A percentile compares a stretch with the other conserved stretches of the same genome.
Conservation (phyloP, 495 filamentous ascomycete genomes). For the Hamigera avellanea region DNA sequence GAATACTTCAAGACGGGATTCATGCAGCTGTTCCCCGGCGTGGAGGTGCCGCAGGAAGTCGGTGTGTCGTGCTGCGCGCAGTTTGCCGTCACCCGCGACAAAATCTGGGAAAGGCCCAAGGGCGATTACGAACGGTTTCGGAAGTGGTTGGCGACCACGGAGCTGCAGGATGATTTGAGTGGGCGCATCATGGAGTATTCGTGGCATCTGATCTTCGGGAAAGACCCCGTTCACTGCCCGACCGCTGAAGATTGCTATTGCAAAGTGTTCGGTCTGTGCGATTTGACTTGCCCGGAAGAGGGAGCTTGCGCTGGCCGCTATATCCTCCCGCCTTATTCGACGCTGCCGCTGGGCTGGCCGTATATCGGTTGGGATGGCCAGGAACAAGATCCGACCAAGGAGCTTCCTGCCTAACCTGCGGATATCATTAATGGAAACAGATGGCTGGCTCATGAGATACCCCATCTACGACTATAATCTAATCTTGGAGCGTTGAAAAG, state of each 20-base stretch:
- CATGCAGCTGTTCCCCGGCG: conserved; percentile 40
- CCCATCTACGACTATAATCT: too few species aligned
- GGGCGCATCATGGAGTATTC: conserved; percentile 65
- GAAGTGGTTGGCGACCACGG: conserved; percentile 48
- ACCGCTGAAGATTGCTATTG: conserved; percentile 48
- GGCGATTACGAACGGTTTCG: conserved; percentile 47
- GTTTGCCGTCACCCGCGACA: conserved; percentile 52
- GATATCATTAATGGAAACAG: too few species aligned
- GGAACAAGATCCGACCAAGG: conserved; percentile 25
- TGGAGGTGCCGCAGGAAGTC: conserved; percentile 35
- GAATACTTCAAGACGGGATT: conserved; percentile 43
- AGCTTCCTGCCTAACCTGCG: conserved; percentile 28
- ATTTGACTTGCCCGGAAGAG: conserved; percentile 29
- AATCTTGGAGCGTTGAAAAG: too few species aligned
- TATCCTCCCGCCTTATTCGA: conserved; percentile 33
- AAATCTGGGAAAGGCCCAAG: conserved; percentile 31
- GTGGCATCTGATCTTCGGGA: conserved; percentile 54
- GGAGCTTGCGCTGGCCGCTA: conserved; percentile 33
- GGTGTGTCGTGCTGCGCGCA: conserved; percentile 60
- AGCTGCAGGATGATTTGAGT: conserved; percentile 41
- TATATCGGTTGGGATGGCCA: conserved; percentile 39
- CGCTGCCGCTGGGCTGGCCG: conserved; percentile 40
- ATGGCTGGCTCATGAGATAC: too few species aligned
- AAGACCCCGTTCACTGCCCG: conserved; percentile 44
- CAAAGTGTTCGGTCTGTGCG: conserved; percentile 49